phyloP scores from a whole-genome alignment of 2,329 filamentous ascomycete genomes.

The Alternaria solani region DNA sequence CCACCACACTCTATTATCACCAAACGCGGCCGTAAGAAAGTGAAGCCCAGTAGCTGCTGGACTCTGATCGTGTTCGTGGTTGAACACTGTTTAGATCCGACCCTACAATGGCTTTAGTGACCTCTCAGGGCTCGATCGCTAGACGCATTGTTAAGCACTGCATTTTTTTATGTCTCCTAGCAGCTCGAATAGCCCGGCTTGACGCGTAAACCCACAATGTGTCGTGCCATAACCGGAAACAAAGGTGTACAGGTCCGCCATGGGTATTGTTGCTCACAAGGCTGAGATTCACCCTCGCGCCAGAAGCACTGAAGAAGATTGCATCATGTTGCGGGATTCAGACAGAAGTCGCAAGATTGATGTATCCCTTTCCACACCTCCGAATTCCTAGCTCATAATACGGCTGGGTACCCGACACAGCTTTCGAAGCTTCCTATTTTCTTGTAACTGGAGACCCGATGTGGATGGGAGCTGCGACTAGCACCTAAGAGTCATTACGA shows the following conservation, averaged over 20 bases:
- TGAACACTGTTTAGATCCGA: neutral
- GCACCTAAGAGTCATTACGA: neutral
- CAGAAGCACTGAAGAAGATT: neutral
- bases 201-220: neutral
- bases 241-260: neutral
- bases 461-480: neutral
- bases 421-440: neutral
- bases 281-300: neutral
- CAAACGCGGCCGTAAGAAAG: neutral
- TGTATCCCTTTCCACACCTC: neutral
- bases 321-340: neutral
- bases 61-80: neutral
- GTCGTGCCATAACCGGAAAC: neutral
- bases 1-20: neutral
- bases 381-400: neutral
- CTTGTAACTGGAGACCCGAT: too few relatives aligned
- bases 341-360: neutral
- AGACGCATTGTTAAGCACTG: neutral
- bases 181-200: neutral
- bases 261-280: neutral
- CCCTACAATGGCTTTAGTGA: neutral
- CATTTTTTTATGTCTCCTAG: neutral
- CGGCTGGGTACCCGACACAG: neutral
- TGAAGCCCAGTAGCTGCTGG: neutral
- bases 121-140: neutral